Evolutionary conservation across 306 rosid genomes (phyloP).

Genomic region (Luffa acutangula): DNA sequence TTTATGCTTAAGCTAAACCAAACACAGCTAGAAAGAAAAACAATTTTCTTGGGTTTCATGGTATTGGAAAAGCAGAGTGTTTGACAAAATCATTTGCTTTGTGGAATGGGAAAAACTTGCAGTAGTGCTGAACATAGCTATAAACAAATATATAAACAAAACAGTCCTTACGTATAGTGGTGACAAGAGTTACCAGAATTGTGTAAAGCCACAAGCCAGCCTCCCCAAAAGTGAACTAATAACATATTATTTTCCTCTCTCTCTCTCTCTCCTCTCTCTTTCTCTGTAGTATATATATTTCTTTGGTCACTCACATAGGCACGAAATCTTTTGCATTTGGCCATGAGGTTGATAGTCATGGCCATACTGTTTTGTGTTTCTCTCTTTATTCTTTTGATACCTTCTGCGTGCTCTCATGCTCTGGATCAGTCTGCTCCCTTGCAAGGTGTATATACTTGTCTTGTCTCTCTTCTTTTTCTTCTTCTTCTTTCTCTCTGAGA

Average conservation of each 20-base stretch:
- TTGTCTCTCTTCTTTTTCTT: not conserved
- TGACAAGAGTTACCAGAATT: constrained; percentile 1
- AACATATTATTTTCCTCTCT: not conserved
- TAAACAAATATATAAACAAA: not conserved
- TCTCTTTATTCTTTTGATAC: not conserved
- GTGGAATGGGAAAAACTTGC: not conserved
- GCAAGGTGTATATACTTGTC: not conserved
- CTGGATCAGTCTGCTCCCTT: not conserved
- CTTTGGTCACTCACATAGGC: not conserved
- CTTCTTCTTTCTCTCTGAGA: not conserved
- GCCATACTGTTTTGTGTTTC: not conserved
- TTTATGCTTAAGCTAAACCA: not conserved
- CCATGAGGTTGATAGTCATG: not conserved
- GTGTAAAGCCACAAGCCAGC: not conserved
- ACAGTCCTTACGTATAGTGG: not conserved
- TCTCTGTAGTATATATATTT: constrained; percentile 4
- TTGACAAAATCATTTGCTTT: not conserved
- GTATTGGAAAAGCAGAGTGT: not conserved
- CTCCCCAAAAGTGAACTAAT: not conserved
- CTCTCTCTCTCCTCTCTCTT: not conserved
- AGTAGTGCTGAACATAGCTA: not conserved
- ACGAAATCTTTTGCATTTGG: not conserved
- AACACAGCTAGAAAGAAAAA: not conserved
- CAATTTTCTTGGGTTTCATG: not conserved
- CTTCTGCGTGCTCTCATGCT: not conserved